Percentiles rank a stretch among this genome's conserved stretches.
Evolutionary conservation across 345 rosid species (phyloP).

Genomic region (Litchi chinensis): DNA sequence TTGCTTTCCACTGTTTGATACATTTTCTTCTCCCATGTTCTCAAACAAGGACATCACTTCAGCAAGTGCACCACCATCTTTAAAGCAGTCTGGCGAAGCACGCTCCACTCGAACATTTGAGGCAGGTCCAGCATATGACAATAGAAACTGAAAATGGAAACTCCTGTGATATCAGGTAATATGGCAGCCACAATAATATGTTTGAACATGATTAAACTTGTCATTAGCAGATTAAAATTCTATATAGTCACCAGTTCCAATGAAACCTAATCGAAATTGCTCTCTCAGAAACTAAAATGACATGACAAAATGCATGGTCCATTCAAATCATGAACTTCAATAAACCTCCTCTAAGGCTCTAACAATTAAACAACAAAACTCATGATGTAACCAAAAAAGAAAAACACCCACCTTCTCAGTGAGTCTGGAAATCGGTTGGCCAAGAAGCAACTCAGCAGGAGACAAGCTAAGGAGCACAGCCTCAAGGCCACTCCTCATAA

Average conservation of each 20-base stretch:
- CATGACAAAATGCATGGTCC: background rate
- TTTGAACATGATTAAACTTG: background rate
- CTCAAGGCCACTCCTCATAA: conserved; percentile 81
- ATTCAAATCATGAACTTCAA: background rate
- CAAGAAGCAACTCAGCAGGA: conserved; percentile 85
- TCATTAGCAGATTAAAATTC: background rate
- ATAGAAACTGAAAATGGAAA: conserved; percentile 48
- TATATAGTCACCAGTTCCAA: background rate
- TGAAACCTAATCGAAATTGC: background rate
- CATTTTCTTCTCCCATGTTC: conserved; percentile 37
- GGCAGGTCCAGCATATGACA: conserved; percentile 88
- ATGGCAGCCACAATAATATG: conserved; percentile 3
- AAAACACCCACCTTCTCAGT: conserved; percentile 72
- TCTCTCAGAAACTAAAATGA: background rate
- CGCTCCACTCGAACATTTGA: conserved; percentile 81
- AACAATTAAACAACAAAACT: background rate
- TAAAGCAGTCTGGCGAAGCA: conserved; percentile 48
- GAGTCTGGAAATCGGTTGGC: conserved; percentile 66
- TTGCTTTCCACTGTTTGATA: conserved; percentile 32
- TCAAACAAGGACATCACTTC: conserved; percentile 72
- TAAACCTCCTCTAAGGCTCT: background rate
- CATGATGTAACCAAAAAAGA: background rate
- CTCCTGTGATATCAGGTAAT: conserved; percentile 12
- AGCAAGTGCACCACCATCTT: conserved; percentile 68
- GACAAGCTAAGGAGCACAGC: conserved; percentile 79